Evolutionary conservation across 2,329 filamentous ascomycete genomes (phyloP), one percentile per base, ranked within the genome.

Genomic region (Colletotrichum sojae): DNA sequence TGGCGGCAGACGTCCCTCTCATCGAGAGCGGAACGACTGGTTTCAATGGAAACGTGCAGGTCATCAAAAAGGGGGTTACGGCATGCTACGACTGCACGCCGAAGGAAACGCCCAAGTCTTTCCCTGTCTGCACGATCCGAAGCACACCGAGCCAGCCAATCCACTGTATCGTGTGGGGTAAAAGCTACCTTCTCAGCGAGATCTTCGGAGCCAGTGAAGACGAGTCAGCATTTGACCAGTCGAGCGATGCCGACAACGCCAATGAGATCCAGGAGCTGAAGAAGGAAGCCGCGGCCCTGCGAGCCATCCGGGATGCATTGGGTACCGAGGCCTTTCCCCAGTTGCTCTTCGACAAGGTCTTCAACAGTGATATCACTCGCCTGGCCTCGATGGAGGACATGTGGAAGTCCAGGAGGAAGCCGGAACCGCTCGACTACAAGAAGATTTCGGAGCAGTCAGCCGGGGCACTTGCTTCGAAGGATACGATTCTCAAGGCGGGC

Each of bases 81-180:
- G 95, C 97, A 75, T 99, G 96, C 83, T 99, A 99, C 80, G 96
- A 99, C 78, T 99, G 96, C 83, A 92, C 90, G 15, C 88, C 90
- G 2, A 99, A 99, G 80, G 92, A 95, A 70, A 90, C 92, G 2
- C 95, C 95, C 6, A 98, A 97, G 79, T 92, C 92, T 1, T 98
- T 97, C 76, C 95, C 96, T 2, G 95, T 98, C 49, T 99, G 96
- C 83, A 99, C 96, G 1, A 98, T 99, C 75, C 90, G 96, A 78
- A 98, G 94, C 79, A 99, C 95, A 0, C 96, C 96, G 0, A 97
- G 93, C 73, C 95, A 98, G 76, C 94, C 95, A 0, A 98, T 99
- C 51, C 96, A 99, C 81, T 98, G 96, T 83, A 99, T 99, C 71
- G 95, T 99, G 2, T 99, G 96, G 96, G 95, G 89, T 20, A 99